These are phyloP conservation scores for Lupinus albus DNA, from an alignment of 306 rosid species.

Conservation along the genomic window DNA sequence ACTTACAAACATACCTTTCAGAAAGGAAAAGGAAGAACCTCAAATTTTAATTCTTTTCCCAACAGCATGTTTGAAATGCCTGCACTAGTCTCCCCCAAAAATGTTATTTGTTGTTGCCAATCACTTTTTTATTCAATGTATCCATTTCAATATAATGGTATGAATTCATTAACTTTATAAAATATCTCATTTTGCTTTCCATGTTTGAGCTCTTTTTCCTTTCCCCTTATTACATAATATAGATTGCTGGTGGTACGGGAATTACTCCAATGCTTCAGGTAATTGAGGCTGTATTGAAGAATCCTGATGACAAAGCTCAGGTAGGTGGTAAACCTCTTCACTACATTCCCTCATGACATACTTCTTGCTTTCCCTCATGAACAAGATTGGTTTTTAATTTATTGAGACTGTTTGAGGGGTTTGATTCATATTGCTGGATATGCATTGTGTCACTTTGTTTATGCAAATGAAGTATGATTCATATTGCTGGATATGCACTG, in stretches of 20 bases:
- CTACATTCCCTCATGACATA: conserved; percentile 19
- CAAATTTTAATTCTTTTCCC: conserved; percentile 7
- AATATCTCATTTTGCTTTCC: conserved; percentile 31
- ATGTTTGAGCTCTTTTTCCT: conserved; percentile 3
- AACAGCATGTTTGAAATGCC: conserved; percentile 31
- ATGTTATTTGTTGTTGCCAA: conserved; percentile 19
- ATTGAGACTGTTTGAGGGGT: conserved; percentile 18
- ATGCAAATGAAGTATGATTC: no score
- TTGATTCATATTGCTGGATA: conserved; percentile 28
- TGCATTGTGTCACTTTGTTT: conserved; percentile 3
- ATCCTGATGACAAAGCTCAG: conserved; percentile 88
- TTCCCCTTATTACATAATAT: conserved; percentile 26
- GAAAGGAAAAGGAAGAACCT: conserved; percentile 16
- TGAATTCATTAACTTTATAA: conserved; percentile 27
- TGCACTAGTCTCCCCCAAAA: background rate
- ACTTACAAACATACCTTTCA: conserved; percentile 20
- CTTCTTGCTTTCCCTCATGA: conserved; percentile 33
- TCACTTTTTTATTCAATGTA: conserved; percentile 12
- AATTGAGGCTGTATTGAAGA: conserved; percentile 90
- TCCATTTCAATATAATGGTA: conserved; percentile 21
- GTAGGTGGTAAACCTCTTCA: conserved; percentile 52
- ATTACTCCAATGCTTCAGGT: conserved; percentile 99
- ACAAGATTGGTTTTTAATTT: conserved; percentile 8
- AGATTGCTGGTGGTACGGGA: conserved; percentile 98
- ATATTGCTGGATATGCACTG: conserved; percentile 14